Conservation (phyloP, 1,284 basidiomycete species). For the Puccinia novopanici region DNA sequence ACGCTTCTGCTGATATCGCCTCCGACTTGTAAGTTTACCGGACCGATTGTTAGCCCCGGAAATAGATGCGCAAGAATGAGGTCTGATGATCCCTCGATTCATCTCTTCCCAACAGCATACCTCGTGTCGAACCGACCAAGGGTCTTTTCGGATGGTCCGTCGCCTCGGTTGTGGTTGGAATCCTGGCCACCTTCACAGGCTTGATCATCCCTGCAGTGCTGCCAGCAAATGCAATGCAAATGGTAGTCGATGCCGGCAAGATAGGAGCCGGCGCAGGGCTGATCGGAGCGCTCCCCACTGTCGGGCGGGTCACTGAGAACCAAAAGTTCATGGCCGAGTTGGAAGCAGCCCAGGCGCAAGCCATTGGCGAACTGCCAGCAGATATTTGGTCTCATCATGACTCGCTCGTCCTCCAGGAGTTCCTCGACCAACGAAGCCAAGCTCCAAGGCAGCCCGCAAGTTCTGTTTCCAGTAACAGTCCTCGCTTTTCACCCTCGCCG, state of each 20-base stretch:
- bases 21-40: constrained; percentile 42
- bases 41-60: background rate
- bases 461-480: no score
- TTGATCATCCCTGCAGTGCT: constrained; percentile 33
- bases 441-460: no score
- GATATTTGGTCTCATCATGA: constrained; percentile 32
- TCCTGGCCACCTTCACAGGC: constrained; percentile 35
- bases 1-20: constrained; percentile 39
- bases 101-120: constrained; percentile 20
- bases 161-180: constrained; percentile 39
- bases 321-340: background rate
- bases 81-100: background rate
- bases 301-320: background rate
- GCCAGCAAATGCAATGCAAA: constrained; percentile 42
- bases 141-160: constrained; percentile 47
- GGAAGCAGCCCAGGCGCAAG: background rate
- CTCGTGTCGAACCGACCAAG: background rate
- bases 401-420: background rate
- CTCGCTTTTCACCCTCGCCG: background rate
- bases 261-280: constrained; percentile 31
- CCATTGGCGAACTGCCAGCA: background rate
- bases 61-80: background rate
- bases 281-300: constrained; percentile 10
- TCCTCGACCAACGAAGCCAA: background rate
- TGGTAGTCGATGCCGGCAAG: constrained; percentile 30